These are phyloP conservation scores for Nemania serpens DNA, from an alignment of 2,329 filamentous ascomycete species.

Conservation along the genomic window DNA sequence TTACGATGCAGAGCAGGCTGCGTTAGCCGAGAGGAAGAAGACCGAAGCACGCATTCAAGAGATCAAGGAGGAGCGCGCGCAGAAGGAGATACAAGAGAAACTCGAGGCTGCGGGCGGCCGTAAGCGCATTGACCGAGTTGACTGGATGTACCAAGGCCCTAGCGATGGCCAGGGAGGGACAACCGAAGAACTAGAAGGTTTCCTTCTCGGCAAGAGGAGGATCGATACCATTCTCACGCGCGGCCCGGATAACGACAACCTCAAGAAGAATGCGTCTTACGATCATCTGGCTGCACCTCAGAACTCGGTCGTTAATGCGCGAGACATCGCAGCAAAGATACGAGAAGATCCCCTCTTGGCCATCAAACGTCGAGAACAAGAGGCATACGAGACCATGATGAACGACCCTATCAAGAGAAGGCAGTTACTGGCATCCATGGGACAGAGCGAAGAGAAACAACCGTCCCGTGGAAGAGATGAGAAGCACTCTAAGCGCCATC, in stretches of 20 bases:
- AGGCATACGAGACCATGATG: conserved; percentile 79
- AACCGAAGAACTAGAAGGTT: conserved; percentile 90
- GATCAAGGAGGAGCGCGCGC: conserved; percentile 87
- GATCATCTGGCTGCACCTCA: conserved; percentile 66
- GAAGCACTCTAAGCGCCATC: conserved; percentile 49
- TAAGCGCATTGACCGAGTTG: conserved; percentile 80
- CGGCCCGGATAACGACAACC: conserved; percentile 76
- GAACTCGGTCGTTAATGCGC: conserved; percentile 68
- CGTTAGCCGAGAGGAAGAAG: conserved; percentile 91
- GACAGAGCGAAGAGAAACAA: conserved; percentile 54
- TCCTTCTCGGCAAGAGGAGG: conserved; percentile 86
- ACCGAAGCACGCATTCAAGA: conserved; percentile 92
- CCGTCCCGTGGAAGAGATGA: conserved; percentile 49
- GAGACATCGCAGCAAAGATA: conserved; percentile 85
- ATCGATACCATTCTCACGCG: conserved; percentile 84
- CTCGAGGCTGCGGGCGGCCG: conserved; percentile 87
- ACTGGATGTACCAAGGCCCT: conserved; percentile 98
- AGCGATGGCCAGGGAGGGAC: conserved; percentile 75
- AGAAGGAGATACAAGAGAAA: conserved; percentile 88
- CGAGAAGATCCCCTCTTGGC: conserved; percentile 88
- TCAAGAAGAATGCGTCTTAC: conserved; percentile 73
- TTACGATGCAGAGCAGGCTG: conserved; percentile 76
- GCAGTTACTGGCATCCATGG: conserved; percentile 69
- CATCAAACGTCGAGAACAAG: conserved; percentile 91
- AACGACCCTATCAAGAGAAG: conserved; percentile 72